Evolutionary conservation across 768 basidiomycete genomes (phyloP).

Genomic region (Pulveroboletus sp.): DNA sequence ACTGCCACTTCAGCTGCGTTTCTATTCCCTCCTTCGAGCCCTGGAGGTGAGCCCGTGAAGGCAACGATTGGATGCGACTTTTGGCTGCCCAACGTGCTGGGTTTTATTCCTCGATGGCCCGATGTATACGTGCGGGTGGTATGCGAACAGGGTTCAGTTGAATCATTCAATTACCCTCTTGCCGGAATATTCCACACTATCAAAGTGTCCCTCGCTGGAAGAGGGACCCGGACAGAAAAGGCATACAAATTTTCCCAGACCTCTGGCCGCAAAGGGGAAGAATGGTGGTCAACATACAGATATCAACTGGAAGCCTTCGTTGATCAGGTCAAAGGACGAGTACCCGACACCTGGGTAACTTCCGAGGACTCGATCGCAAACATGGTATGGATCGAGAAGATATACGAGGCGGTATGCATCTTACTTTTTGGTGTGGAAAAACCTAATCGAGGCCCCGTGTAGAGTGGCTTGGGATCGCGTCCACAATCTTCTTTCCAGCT

Average conservation of each 20-base stretch:
- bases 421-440: background rate
- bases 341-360: constrained; percentile 53
- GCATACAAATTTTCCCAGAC: constrained; percentile 37
- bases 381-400: constrained; percentile 55
- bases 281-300: constrained; percentile 54
- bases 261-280: constrained; percentile 42
- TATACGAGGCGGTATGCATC: constrained; percentile 48
- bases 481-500: constrained; percentile 31
- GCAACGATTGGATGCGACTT: constrained; percentile 38
- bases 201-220: constrained; percentile 35
- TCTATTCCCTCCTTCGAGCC: constrained; percentile 29
- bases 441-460: background rate
- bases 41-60: constrained; percentile 29
- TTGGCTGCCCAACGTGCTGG: constrained; percentile 26
- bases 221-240: constrained; percentile 40
- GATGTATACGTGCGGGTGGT: constrained; percentile 34
- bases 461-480: constrained; percentile 35
- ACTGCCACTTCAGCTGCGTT: constrained; percentile 41
- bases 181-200: constrained; percentile 52
- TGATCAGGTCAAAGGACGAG: constrained; percentile 51
- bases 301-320: constrained; percentile 67
- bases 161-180: constrained; percentile 40
- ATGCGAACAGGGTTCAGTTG: constrained; percentile 45
- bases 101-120: constrained; percentile 39
- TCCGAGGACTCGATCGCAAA: constrained; percentile 53